Conservation (phyloP, 2,329 filamentous ascomycete species). For the Diaporthe vaccinii region DNA sequence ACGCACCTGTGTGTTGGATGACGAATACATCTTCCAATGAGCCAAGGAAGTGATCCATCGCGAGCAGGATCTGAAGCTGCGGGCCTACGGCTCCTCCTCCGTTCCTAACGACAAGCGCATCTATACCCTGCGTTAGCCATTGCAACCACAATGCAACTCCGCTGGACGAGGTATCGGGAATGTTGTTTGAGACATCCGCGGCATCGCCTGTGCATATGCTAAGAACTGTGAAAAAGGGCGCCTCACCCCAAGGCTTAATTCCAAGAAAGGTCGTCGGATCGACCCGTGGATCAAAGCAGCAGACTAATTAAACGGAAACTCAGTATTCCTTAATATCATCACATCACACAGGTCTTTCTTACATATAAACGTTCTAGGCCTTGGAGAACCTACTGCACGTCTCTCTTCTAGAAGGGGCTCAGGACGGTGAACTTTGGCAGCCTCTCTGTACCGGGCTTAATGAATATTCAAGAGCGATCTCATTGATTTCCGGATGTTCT, state of each 20-base stretch:
- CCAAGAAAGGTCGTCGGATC: constrained; percentile 15
- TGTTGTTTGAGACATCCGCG: background rate
- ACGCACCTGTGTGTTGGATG: constrained; percentile 9
- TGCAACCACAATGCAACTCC: too few relatives aligned
- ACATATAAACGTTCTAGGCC: constrained; percentile 28
- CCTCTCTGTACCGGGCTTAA: background rate
- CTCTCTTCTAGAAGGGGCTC: background rate
- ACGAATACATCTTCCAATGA: constrained; percentile 6
- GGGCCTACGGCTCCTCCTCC: constrained; percentile 7
- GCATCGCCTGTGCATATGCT: background rate
- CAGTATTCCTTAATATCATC: background rate
- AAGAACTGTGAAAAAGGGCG: background rate
- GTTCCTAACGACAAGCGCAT: constrained; percentile 13
- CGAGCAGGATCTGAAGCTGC: background rate
- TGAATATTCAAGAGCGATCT: background rate
- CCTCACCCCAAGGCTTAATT: constrained; percentile 16
- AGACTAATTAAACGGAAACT: background rate
- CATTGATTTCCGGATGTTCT: rapidly evolving
- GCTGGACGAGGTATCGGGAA: background rate
- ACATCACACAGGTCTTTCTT: background rate
- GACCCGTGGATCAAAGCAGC: constrained; percentile 19
- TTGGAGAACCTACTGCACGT: background rate
- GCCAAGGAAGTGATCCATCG: constrained; percentile 23
- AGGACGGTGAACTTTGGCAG: constrained; percentile 8
- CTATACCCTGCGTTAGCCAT: background rate